Percentiles rank a stretch among this genome's conserved stretches.
These are phyloP conservation scores for Phyllostachys edulis DNA, from an alignment of 176 grass and related monocot genomes.

Conservation along the genomic window DNA sequence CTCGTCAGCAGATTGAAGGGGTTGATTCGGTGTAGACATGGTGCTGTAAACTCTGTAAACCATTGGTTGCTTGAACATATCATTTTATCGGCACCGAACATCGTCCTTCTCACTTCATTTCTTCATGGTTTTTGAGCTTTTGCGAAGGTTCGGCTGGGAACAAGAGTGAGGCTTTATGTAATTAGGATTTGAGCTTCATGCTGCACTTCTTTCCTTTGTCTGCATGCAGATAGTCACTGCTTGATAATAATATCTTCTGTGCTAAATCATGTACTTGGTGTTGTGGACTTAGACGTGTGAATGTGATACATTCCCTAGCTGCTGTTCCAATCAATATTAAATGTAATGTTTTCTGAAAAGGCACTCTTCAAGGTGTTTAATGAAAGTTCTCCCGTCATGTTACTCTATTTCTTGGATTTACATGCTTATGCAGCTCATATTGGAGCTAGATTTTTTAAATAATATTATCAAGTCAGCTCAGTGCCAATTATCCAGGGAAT, in stretches of 20 bases:
- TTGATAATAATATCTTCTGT: conserved; percentile 27
- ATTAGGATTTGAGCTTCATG: conserved; percentile 48
- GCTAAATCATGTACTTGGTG: conserved; percentile 33
- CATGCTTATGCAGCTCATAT: conserved; percentile 28
- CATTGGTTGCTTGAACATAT: conserved; percentile 20
- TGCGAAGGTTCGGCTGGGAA: conserved; percentile 20
- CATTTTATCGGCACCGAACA: neutral
- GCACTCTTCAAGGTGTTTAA: conserved; percentile 8
- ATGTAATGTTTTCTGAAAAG: conserved; percentile 25
- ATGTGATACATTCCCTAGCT: conserved; percentile 20
- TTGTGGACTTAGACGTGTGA: conserved; percentile 38
- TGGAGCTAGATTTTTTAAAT: conserved; percentile 1
- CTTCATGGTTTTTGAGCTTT: conserved; percentile 37
- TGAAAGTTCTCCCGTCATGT: conserved; percentile 18
- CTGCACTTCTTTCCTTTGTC: conserved; percentile 23
- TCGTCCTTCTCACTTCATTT: conserved; percentile 1
- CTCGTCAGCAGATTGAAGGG: conserved; percentile 79
- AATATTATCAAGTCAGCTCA: conserved; percentile 5
- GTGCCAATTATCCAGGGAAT: conserved; percentile 24
- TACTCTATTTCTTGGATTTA: conserved; percentile 1
- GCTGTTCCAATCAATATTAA: conserved; percentile 29
- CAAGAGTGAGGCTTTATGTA: conserved; percentile 59
- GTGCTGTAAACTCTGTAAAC: conserved; percentile 14
- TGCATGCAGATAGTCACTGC: conserved; percentile 45
- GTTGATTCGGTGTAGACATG: conserved; percentile 73